Conservation (phyloP, 2,329 filamentous ascomycete species). For the Pseudogymnoascus sp. region DNA sequence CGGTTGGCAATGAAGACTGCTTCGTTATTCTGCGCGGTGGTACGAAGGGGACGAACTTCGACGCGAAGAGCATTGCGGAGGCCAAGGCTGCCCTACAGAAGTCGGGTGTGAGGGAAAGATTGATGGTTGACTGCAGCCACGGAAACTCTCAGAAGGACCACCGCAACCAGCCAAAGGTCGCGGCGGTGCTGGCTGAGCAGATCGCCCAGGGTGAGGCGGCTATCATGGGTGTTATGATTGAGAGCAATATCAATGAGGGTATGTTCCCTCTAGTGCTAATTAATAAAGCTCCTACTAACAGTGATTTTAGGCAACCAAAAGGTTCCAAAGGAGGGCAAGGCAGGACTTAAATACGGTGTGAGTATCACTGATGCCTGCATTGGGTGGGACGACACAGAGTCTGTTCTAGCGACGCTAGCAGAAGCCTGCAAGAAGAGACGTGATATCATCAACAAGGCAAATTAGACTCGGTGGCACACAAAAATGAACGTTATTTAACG, state of each 20-base stretch:
- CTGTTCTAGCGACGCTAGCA: constrained; percentile 68
- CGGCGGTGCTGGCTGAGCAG: constrained; percentile 71
- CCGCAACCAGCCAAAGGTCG: constrained; percentile 94
- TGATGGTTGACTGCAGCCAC: constrained; percentile 98
- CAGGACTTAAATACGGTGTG: constrained; percentile 82
- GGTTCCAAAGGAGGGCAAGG: constrained; percentile 77
- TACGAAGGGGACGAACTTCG: constrained; percentile 89
- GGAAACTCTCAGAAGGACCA: constrained; percentile 95
- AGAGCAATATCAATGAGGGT: constrained; percentile 95
- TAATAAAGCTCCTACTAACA: constrained; percentile 11
- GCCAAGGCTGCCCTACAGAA: constrained; percentile 72
- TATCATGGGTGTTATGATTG: constrained; percentile 98
- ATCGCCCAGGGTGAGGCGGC: constrained; percentile 73
- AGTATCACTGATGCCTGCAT: constrained; percentile 98
- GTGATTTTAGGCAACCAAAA: constrained; percentile 67
- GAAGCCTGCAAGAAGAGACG: constrained; percentile 64
- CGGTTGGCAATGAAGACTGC: constrained; percentile 90
- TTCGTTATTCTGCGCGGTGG: constrained; percentile 93
- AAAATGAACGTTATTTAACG: background rate
- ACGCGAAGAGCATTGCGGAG: constrained; percentile 71
- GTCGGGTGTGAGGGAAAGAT: constrained; percentile 61
- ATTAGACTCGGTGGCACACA: background rate
- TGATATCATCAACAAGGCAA: background rate
- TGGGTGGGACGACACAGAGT: constrained; percentile 81
- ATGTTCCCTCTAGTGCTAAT: constrained; percentile 22